phyloP scores from a whole-genome alignment of 495 filamentous ascomycete genomes.

The Penicillium flavigenum region DNA sequence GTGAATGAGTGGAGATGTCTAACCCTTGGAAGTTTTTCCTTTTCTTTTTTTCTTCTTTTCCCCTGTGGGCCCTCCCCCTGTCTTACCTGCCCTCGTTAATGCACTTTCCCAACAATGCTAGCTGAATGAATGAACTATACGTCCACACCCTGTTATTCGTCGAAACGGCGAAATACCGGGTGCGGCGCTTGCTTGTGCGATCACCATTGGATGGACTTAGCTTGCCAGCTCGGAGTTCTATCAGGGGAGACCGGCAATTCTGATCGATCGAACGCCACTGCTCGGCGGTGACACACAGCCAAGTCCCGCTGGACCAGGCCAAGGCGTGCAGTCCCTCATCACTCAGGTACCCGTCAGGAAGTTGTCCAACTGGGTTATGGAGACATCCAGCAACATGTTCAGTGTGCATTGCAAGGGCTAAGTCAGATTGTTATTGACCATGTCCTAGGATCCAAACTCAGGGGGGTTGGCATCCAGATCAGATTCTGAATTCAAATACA shows the following conservation, averaged over 20 bases:
- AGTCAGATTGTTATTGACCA: not conserved
- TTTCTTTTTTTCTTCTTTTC: not conserved
- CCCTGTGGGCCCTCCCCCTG: constrained; percentile 8
- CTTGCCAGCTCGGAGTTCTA: not conserved
- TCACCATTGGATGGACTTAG: not conserved
- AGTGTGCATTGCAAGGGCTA: not conserved
- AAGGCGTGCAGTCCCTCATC: not conserved
- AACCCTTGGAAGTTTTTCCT: not conserved
- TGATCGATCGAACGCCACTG: constrained; percentile 14
- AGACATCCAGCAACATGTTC: not conserved
- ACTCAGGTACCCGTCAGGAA: not conserved
- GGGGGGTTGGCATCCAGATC: not conserved
- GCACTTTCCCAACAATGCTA: not conserved
- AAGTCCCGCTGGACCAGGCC: not conserved
- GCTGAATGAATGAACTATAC: not conserved
- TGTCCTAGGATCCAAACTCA: not conserved
- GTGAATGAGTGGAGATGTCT: constrained; percentile 10
- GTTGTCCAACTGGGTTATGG: no score
- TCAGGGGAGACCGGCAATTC: not conserved
- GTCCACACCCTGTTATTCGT: not conserved
- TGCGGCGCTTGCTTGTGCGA: constrained; percentile 3
- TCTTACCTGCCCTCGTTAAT: constrained; percentile 5
- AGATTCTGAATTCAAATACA: not conserved
- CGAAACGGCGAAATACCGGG: not conserved
- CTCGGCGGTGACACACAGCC: constrained; percentile 4